Percentiles rank a stretch among this genome's conserved stretches.
Conservation (phyloP, 176 grass and related monocot species). For the Saccharum officinarum region DNA sequence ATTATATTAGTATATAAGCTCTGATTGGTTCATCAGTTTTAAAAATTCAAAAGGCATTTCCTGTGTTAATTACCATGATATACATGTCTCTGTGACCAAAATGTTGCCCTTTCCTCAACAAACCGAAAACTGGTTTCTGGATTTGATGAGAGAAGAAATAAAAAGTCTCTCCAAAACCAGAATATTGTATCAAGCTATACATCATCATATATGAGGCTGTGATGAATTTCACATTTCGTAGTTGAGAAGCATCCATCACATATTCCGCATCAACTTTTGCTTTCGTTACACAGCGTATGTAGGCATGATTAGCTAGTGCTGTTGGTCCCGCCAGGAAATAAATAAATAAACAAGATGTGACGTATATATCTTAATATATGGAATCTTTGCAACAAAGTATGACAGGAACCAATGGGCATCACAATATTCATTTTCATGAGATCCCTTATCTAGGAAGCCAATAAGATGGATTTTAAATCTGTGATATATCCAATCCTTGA, state of each 20-base stretch:
- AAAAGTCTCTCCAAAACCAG: not conserved
- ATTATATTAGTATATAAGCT: no score
- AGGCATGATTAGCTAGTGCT: not conserved
- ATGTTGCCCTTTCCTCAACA: no score
- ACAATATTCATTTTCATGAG: not conserved
- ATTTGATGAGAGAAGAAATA: not conserved
- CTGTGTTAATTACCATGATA: no score
- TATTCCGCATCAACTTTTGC: not conserved
- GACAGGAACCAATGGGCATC: not conserved
- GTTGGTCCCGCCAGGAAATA: not conserved
- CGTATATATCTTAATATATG: not conserved
- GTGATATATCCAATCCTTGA: not conserved
- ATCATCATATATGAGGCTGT: not conserved
- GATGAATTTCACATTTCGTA: not conserved
- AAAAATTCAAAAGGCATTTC: no score
- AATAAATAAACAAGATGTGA: not conserved
- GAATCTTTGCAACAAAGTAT: slow-evolving; percentile 11
- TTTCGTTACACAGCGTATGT: not conserved
- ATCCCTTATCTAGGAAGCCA: not conserved
- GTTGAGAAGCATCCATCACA: not conserved
- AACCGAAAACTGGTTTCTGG: not conserved
- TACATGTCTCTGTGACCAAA: no score
- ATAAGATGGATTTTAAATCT: not conserved
- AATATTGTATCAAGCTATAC: not conserved
- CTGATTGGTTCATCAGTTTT: no score